A percentile compares a stretch with the other conserved stretches of the same genome.
phyloP scores from a whole-genome alignment of 2,329 filamentous ascomycete species.

The Akanthomyces lecanii region DNA sequence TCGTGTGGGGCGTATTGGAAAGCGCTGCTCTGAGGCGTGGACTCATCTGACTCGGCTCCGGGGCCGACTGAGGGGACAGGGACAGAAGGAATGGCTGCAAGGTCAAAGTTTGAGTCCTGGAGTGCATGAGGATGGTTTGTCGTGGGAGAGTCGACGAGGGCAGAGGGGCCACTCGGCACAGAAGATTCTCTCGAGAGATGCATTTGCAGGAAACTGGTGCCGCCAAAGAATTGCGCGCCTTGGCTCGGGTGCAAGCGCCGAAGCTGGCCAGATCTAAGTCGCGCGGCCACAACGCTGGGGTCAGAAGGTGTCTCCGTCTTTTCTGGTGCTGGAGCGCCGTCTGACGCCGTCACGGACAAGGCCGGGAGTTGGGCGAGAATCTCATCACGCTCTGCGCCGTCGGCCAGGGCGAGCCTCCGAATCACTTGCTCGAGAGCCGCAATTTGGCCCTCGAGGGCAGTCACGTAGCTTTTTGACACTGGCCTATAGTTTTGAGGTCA shows the following conservation, averaged over 20 bases:
- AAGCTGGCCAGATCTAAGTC: constrained; percentile 32
- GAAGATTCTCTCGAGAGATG: constrained; percentile 29
- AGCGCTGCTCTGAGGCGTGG: constrained; percentile 17
- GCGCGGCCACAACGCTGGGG: constrained; percentile 30
- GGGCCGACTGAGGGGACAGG: constrained; percentile 9
- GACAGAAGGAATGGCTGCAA: constrained; percentile 10
- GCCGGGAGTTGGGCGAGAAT: constrained; percentile 38
- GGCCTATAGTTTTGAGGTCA: constrained; percentile 30
- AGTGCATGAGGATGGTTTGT: constrained; percentile 14
- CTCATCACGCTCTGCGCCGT: constrained; percentile 35
- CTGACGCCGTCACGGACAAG: constrained; percentile 21
- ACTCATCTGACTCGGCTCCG: constrained; percentile 17
- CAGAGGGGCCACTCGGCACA: constrained; percentile 19
- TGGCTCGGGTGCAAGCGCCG: constrained; percentile 38
- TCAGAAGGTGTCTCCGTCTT: constrained; percentile 24
- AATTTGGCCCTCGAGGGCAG: constrained; percentile 44
- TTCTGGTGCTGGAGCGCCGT: constrained; percentile 10
- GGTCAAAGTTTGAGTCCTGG: constrained; percentile 12
- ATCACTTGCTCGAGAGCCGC: constrained; percentile 43
- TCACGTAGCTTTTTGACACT: constrained; percentile 42
- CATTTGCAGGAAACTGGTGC: constrained; percentile 44
- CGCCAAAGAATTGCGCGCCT: constrained; percentile 44
- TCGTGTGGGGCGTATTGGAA: constrained; percentile 41
- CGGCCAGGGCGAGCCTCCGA: constrained; percentile 38
- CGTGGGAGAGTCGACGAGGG: constrained; percentile 17